These are phyloP conservation scores for Pseudoperonospora humuli DNA, from an alignment of 352 stramenopile genomes.

Conservation along the genomic window DNA sequence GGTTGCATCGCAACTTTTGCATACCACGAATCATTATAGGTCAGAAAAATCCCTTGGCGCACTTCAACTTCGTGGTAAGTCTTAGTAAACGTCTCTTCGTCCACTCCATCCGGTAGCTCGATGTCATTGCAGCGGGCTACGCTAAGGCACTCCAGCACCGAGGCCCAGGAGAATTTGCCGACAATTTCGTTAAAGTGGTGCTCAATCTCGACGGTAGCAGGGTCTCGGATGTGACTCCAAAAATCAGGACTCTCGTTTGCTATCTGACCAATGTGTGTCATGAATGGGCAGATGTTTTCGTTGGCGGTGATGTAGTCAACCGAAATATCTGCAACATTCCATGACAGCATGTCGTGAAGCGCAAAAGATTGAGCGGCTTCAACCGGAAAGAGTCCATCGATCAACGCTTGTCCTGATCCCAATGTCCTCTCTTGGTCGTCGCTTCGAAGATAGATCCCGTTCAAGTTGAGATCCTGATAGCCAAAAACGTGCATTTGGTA, in stretches of 20 bases:
- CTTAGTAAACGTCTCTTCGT: constrained; percentile 68
- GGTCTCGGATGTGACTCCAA: constrained; percentile 36
- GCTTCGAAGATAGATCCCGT: constrained; percentile 71
- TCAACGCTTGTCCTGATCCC: constrained; percentile 70
- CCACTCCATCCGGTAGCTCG: constrained; percentile 45
- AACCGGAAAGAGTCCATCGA: constrained; percentile 72
- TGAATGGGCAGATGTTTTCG: constrained; percentile 70
- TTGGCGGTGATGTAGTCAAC: constrained; percentile 77
- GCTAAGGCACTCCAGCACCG: constrained; percentile 76
- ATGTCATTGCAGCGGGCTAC: constrained; percentile 75
- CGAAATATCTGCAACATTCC: constrained; percentile 69
- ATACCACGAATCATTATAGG: constrained; percentile 77
- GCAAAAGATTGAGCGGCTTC: constrained; percentile 36
- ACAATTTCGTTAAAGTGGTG: constrained; percentile 55
- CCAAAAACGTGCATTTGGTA: not conserved
- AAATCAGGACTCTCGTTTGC: constrained; percentile 53
- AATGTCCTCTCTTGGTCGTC: constrained; percentile 81
- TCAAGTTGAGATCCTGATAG: constrained; percentile 31
- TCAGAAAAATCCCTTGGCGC: constrained; percentile 50
- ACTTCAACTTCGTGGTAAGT: constrained; percentile 73
- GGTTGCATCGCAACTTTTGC: constrained; percentile 81
- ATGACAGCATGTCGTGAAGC: constrained; percentile 62
- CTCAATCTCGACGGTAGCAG: constrained; percentile 39
- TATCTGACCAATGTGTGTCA: constrained; percentile 58
- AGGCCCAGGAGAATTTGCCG: constrained; percentile 75